Conservation (phyloP, 495 filamentous ascomycete species). For the Astrothelium macrocarpum region DNA sequence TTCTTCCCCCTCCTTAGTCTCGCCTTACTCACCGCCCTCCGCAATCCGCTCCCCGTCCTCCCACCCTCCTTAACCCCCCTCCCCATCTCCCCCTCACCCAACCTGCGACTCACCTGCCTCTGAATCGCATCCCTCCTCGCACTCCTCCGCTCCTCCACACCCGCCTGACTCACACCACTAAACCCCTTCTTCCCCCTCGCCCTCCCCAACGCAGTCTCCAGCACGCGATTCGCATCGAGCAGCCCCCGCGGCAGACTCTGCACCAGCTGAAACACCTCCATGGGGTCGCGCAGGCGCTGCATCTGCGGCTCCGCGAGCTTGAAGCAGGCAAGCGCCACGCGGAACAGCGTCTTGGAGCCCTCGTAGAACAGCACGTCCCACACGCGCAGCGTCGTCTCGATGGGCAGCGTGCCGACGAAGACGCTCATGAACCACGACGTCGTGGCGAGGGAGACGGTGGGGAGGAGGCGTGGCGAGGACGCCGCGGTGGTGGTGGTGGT, state of each 20-base stretch:
- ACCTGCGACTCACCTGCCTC: conserved; percentile 21
- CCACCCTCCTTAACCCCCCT: neutral
- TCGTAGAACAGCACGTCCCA: conserved; percentile 98
- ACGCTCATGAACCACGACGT: conserved; percentile 99
- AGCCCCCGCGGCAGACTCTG: conserved; percentile 77
- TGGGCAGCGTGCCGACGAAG: conserved; percentile 85
- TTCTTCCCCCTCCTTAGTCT: conserved; percentile 4
- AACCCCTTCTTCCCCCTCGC: conserved; percentile 64
- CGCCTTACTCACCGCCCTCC: conserved; percentile 9
- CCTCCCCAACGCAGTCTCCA: conserved; percentile 62
- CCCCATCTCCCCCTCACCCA: conserved; percentile 28
- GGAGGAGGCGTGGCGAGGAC: conserved; percentile 47
- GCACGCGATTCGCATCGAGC: conserved; percentile 67
- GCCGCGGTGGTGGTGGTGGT: neutral
- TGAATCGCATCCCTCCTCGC: conserved; percentile 41
- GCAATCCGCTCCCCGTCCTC: conserved; percentile 7
- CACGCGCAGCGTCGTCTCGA: conserved; percentile 81
- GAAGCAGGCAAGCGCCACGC: conserved; percentile 84
- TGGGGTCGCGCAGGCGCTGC: conserved; percentile 67
- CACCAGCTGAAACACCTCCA: conserved; percentile 94
- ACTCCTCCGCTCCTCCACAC: conserved; percentile 50
- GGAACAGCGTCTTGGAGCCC: conserved; percentile 89
- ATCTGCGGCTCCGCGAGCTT: conserved; percentile 82
- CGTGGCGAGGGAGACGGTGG: conserved; percentile 83
- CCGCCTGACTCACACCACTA: conserved; percentile 63